Evolutionary conservation across 371 early-diverging fungal genomes (phyloP).

Genomic region (Dipsacomyces acuminosporus): DNA sequence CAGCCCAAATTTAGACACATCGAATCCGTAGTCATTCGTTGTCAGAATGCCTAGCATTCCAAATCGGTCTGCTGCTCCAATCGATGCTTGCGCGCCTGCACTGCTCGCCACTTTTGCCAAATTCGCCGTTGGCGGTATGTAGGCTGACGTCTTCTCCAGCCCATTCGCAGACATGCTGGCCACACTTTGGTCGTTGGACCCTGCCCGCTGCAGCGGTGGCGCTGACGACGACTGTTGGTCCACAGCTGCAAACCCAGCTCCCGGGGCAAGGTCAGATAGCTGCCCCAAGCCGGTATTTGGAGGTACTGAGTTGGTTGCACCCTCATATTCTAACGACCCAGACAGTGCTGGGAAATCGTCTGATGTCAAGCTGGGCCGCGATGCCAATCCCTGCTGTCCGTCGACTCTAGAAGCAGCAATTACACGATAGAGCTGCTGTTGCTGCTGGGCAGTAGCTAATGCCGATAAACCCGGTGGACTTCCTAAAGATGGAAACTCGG

Average conservation of each 20-base stretch:
- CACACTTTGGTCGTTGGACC: too few species aligned
- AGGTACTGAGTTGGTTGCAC: neutral
- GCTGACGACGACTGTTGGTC: neutral
- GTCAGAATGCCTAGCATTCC: constrained; percentile 40
- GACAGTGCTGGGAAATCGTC: constrained; percentile 41
- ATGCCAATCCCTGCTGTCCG: constrained; percentile 1
- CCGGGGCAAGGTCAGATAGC: neutral
- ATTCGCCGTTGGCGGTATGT: constrained; percentile 21
- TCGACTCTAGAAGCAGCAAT: constrained; percentile 25
- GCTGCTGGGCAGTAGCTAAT: constrained; percentile 22
- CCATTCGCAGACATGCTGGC: constrained; percentile 8
- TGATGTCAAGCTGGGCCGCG: constrained; percentile 22
- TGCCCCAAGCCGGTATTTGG: constrained; percentile 7
- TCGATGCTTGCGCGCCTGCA: constrained; percentile 10
- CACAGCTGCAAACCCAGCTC: neutral
- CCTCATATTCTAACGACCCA: constrained; percentile 5
- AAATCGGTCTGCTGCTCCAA: constrained; percentile 27
- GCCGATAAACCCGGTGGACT: constrained; percentile 31
- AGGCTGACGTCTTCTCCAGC: constrained; percentile 23
- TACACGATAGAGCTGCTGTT: constrained; percentile 30
- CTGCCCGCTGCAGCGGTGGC: too few species aligned
- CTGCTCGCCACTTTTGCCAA: constrained; percentile 13
- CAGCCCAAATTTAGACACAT: constrained; percentile 45
- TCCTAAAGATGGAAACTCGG: constrained; percentile 41
- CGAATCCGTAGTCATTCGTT: constrained; percentile 44